phyloP scores from a whole-genome alignment of 2,329 filamentous ascomycete species.

The Aspergillus amoenus region DNA sequence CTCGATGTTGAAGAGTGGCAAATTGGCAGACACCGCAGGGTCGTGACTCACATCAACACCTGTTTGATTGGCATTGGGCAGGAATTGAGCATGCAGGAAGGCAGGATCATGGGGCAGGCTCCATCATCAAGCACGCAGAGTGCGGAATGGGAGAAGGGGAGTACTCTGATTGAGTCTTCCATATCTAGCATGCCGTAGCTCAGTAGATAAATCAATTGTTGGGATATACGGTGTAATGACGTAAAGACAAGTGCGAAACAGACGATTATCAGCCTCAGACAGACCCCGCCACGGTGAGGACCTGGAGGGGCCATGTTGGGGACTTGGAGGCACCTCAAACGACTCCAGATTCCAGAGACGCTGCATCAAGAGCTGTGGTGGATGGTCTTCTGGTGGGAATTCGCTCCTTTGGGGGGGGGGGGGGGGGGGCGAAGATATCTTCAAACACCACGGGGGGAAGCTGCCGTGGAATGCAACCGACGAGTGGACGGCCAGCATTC shows the following conservation, averaged over 20 bases:
- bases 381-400: too few relatives aligned
- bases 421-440: not conserved
- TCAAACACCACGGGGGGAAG: slow-evolving; percentile 10
- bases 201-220: slow-evolving; percentile 1
- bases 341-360: not conserved
- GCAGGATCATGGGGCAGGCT: not conserved
- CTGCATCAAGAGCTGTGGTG: too few relatives aligned
- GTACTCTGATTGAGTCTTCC: not conserved
- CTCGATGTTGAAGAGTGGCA: not conserved
- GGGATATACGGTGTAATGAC: slow-evolving; percentile 14
- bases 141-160: not conserved
- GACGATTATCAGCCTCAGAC: slow-evolving; percentile 11
- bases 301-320: too few relatives aligned
- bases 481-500: slow-evolving; percentile 7
- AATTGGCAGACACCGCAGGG: not conserved
- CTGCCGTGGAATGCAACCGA: not conserved
- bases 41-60: slow-evolving; percentile 5
- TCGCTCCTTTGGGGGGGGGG: not conserved
- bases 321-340: too few relatives aligned
- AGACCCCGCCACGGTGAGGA: not conserved
- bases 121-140: not conserved
- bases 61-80: slow-evolving; percentile 7
- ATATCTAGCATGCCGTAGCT: not conserved
- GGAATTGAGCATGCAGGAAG: not conserved
- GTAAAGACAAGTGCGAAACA: slow-evolving; percentile 3